Conservation (phyloP, 768 basidiomycete species). For the Clathrus columnatus region DNA sequence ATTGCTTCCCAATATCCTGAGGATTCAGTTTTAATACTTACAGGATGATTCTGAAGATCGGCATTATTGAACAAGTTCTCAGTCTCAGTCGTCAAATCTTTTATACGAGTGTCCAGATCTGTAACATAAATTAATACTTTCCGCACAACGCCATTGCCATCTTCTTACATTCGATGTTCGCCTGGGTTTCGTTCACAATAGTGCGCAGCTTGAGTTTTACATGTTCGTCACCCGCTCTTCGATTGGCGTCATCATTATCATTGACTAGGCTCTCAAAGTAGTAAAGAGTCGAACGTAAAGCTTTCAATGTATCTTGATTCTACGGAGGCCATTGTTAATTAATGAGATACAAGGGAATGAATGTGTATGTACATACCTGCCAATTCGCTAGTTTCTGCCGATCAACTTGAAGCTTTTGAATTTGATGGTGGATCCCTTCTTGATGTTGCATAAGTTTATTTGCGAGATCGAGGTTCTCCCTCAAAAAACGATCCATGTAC, state of each 20-base stretch:
- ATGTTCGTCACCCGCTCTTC: constrained; percentile 33
- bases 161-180: constrained; percentile 43
- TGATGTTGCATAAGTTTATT: constrained; percentile 26
- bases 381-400: constrained; percentile 43
- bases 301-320: constrained; percentile 55
- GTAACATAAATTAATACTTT: constrained; percentile 1
- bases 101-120: constrained; percentile 49
- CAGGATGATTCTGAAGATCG: constrained; percentile 55
- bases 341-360: background rate
- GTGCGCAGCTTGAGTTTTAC: constrained; percentile 45
- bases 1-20: background rate
- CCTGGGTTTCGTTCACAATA: constrained; percentile 43
- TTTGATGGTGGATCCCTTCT: constrained; percentile 37
- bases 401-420: constrained; percentile 32
- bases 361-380: constrained; percentile 38
- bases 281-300: constrained; percentile 51
- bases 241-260: constrained; percentile 36
- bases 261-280: constrained; percentile 66
- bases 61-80: constrained; percentile 48
- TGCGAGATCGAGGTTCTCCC: constrained; percentile 41
- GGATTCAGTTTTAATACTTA: constrained; percentile 21
- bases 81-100: constrained; percentile 35
- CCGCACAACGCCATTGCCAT: background rate
- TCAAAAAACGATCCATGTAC: constrained; percentile 66
- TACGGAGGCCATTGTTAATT: constrained; percentile 19